Base-by-base conservation (phyloP, 257 asterid genomes). In the Ajuga chamaepitys region DNA sequence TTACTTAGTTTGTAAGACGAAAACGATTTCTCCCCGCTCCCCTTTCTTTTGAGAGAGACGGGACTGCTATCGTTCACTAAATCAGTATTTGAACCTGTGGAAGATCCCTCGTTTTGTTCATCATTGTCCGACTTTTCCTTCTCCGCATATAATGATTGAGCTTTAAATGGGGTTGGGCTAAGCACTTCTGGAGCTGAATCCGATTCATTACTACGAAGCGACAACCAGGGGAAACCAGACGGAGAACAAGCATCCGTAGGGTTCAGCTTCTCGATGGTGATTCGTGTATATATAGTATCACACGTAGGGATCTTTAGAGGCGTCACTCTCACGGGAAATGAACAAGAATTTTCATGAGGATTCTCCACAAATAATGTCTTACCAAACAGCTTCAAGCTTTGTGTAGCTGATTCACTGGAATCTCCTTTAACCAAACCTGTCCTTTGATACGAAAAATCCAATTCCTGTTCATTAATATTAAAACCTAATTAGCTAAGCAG, bases 341-440 rank as follows among this genome's bases (percentile, higher is more conserved):
- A 47, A 13, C 77, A 51, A 21, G 51, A 38, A 20, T 17, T 74
- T 16, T 67, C 81, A 8, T 48, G 61, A 24, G 80, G 70, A 40
- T 85, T 82, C 40, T 71, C 53, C 11, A 89, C 78, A 59, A 79
- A 44, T 14, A 93, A 79, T 0, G 92, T 93, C 88, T 86, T 82
- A 10, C 99, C 97, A 40, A 93, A 93, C 18, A 93, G 85, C 84
- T 89, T 93, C 77, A 93, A 72, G 75, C 78, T 62, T 65, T 75
- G 91, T 0, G 70, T 69, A 16, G 86, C 66, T 50, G 88, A 70
- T 57, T 81, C 89, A 0, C 55, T 74, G 1, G 81, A 67, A 14
- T 74, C 83, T 74, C 79, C 86, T 68, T 78, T 67, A 11, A 42
- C 54, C 17, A 56, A 70, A 56, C 62, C 58, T 12, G 56, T 44